These are phyloP conservation scores for Hyphopichia wangnamkhiaoensis DNA, from an alignment of 1,139 yeast genomes.

Conservation along the genomic window DNA sequence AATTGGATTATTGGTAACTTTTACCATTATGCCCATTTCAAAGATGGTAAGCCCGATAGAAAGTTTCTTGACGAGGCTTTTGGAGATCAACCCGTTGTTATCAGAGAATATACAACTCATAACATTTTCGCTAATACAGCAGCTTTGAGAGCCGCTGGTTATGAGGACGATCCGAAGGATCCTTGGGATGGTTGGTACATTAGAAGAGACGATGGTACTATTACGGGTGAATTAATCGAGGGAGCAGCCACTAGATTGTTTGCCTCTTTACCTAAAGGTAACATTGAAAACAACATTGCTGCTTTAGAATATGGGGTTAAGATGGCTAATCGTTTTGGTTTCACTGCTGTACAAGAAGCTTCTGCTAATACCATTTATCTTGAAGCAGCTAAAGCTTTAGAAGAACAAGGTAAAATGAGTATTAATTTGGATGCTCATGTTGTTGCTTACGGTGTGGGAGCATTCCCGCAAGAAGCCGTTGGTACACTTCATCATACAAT, in stretches of 20 bases:
- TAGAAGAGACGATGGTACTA: conserved; percentile 21
- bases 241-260: conserved; percentile 22
- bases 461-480: conserved; percentile 20
- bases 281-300: conserved; percentile 16
- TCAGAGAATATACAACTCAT: conserved; percentile 22
- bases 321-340: conserved; percentile 22
- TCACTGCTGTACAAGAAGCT: conserved; percentile 24
- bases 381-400: conserved; percentile 19
- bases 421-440: conserved; percentile 22
- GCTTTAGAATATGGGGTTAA: conserved; percentile 22
- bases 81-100: conserved; percentile 24
- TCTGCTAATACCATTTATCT: conserved; percentile 20
- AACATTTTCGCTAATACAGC: conserved; percentile 23
- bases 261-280: conserved; percentile 17
- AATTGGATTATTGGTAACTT: conserved; percentile 24
- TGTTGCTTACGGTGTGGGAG: conserved; percentile 23
- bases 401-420: conserved; percentile 15
- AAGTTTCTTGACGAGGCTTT: conserved; percentile 22
- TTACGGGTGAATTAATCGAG: conserved; percentile 23
- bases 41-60: conserved; percentile 21
- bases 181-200: conserved; percentile 25
- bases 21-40: conserved; percentile 20
- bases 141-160: conserved; percentile 24
- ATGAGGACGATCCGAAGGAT: conserved; percentile 17
- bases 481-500: conserved; percentile 21